These are phyloP conservation scores for sunflower (Helianthus annuus) DNA, from an alignment of 129 eudicot genomes.

Conservation along the genomic window DNA sequence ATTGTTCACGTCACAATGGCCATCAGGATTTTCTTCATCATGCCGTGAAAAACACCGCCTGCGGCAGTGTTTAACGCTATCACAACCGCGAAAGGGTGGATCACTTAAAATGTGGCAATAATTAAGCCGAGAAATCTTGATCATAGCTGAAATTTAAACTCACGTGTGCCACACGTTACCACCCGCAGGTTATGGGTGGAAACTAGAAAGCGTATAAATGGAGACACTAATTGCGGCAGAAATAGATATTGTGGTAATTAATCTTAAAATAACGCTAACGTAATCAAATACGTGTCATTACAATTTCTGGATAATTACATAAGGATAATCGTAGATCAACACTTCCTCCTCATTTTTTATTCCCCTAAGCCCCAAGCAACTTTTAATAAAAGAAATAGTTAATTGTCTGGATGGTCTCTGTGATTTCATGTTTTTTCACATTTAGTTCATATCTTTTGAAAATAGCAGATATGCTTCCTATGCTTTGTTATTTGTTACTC, in stretches of 20 bases:
- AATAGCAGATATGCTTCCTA: no score
- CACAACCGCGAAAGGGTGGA: no score
- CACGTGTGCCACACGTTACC: slow-evolving; percentile 8
- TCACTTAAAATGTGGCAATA: not conserved
- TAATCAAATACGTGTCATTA: slow-evolving; percentile 33
- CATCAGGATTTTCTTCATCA: no score
- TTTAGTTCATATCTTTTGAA: no score
- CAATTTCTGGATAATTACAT: slow-evolving; percentile 9
- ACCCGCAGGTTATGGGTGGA: not conserved
- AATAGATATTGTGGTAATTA: slow-evolving; percentile 16
- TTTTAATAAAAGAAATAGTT: no score
- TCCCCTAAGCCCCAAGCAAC: no score
- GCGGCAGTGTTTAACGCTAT: no score
- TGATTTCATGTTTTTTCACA: no score
- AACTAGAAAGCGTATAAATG: not conserved
- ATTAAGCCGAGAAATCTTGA: not conserved
- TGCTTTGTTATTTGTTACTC: no score
- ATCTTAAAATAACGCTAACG: slow-evolving; percentile 17
- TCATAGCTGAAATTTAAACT: not conserved
- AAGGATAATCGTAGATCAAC: not conserved
- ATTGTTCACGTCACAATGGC: no score
- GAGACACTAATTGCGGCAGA: slow-evolving; percentile 34
- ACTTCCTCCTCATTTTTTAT: not conserved
- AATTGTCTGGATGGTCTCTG: no score
- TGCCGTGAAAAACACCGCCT: no score